Evolutionary conservation across 1,139 yeast genomes (phyloP).

Genomic region (Spencermartinsiella ligniputridi): DNA sequence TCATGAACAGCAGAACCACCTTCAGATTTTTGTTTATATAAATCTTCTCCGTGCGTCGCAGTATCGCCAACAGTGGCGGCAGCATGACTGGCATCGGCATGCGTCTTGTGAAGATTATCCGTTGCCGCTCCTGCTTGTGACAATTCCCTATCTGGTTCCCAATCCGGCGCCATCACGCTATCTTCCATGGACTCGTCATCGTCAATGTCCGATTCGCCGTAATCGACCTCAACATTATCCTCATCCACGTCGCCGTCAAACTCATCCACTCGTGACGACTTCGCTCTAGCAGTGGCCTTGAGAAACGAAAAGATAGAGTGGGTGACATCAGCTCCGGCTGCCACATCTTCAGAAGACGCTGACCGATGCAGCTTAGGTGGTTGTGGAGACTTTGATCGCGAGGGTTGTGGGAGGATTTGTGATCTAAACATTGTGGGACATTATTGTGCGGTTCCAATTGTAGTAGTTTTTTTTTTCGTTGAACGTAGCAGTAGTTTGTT

Average conservation of each 20-base stretch:
- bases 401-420: background rate
- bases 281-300: conserved; percentile 22
- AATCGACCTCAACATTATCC: conserved; percentile 20
- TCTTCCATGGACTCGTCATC: conserved; percentile 18
- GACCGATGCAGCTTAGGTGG: conserved; percentile 5
- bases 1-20: background rate
- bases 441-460: too few relatives aligned
- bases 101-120: background rate
- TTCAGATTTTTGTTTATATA: background rate
- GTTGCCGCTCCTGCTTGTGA: background rate
- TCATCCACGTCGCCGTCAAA: conserved; percentile 26
- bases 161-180: background rate
- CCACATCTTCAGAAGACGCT: conserved; percentile 14
- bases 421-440: background rate
- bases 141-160: background rate
- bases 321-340: conserved; percentile 11
- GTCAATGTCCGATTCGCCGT: conserved; percentile 13
- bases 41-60: background rate
- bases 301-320: conserved; percentile 22
- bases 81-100: background rate
- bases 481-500: too few relatives aligned
- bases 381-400: conserved; percentile 3
- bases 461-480: too few relatives aligned
- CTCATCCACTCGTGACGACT: conserved; percentile 22
- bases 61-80: background rate